Conservation (phyloP, 768 basidiomycete species). For the Dictyophora rubrovolvata region DNA sequence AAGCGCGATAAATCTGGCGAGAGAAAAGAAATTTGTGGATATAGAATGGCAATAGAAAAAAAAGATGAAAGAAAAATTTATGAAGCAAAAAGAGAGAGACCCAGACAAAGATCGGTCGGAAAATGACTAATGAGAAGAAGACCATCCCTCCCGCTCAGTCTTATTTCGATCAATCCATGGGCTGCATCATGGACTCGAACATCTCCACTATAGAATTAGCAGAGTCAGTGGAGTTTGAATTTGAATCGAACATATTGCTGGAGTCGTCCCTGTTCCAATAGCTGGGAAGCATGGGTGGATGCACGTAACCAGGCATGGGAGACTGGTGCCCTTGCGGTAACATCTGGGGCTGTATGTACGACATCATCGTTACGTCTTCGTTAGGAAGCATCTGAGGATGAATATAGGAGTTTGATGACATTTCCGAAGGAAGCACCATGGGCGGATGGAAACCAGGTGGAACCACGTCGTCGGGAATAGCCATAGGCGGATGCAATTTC, state of each 20-base stretch:
- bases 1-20: not conserved
- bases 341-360: slow-evolving; percentile 43
- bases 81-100: not conserved
- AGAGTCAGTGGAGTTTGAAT: slow-evolving; percentile 28
- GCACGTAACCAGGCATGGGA: slow-evolving; percentile 19
- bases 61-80: not conserved
- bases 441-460: slow-evolving; percentile 52
- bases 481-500: slow-evolving; percentile 58
- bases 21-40: not conserved
- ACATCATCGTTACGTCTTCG: slow-evolving; percentile 35
- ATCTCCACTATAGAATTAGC: slow-evolving; percentile 17
- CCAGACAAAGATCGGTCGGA: not conserved
- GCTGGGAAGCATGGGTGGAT: slow-evolving; percentile 27
- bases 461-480: slow-evolving; percentile 39
- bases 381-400: slow-evolving; percentile 52
- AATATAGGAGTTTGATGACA: slow-evolving; percentile 56
- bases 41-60: slow-evolving; percentile 6
- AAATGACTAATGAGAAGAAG: slow-evolving; percentile 5
- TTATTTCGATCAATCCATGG: slow-evolving; percentile 1
- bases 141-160: not conserved
- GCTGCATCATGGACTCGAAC: slow-evolving; percentile 9
- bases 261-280: slow-evolving; percentile 22
- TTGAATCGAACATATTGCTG: slow-evolving; percentile 17
- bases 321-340: slow-evolving; percentile 32
- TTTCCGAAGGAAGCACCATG: slow-evolving; percentile 46